These are phyloP conservation scores for Luffa acutangula DNA, from an alignment of 306 rosid species.

Conservation along the genomic window DNA sequence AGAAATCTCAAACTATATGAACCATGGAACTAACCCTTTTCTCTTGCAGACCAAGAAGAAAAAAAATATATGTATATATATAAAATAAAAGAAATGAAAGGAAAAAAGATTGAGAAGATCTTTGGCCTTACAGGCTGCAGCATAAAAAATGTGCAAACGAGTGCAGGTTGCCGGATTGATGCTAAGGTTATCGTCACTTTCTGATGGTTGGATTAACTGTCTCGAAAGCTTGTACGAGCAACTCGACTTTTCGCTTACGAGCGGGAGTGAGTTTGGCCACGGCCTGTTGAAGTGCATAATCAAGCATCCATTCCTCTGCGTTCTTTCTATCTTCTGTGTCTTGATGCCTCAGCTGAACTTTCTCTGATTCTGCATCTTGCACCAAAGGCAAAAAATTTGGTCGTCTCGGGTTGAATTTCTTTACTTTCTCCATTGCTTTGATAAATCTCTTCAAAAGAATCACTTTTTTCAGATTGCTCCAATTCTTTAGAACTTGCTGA, in stretches of 20 bases:
- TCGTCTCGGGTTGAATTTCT: constrained; percentile 45
- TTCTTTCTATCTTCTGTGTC: constrained; percentile 54
- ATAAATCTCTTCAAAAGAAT: constrained; percentile 72
- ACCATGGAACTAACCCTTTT: background rate
- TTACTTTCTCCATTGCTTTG: constrained; percentile 68
- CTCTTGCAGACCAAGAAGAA: background rate
- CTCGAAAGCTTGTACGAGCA: constrained; percentile 92
- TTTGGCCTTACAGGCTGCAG: constrained; percentile 14
- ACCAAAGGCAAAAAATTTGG: constrained; percentile 43
- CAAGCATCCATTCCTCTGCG: constrained; percentile 97
- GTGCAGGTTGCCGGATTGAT: constrained; percentile 12
- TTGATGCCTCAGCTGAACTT: constrained; percentile 55
- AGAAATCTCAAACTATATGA: background rate
- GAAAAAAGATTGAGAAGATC: constrained; percentile 8
- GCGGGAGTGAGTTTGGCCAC: constrained; percentile 75
- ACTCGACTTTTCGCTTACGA: constrained; percentile 71
- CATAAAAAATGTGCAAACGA: background rate
- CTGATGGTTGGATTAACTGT: constrained; percentile 55
- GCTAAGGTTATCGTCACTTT: constrained; percentile 22
- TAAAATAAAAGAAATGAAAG: background rate
- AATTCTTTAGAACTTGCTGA: constrained; percentile 33
- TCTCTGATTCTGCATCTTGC: constrained; percentile 48
- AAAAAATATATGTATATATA: background rate
- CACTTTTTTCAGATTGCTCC: constrained; percentile 82
- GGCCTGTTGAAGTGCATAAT: constrained; percentile 73